Percentiles rank a stretch among this genome's conserved stretches.
Evolutionary conservation across 2,329 filamentous ascomycete genomes (phyloP).

Genomic region (Aspergillus japonicus): DNA sequence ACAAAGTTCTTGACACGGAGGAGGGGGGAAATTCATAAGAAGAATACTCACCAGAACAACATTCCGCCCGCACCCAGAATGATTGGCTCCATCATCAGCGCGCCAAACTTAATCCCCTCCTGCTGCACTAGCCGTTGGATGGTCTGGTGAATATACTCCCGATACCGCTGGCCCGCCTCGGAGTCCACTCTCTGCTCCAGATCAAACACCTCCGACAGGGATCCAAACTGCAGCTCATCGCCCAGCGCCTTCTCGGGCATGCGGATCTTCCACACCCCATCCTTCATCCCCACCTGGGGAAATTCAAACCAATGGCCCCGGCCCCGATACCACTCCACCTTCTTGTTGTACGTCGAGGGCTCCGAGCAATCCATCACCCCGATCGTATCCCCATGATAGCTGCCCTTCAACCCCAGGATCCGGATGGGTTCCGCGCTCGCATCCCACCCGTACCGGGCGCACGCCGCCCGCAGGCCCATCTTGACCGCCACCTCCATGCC

Average conservation of each 20-base stretch:
- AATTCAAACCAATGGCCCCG: conserved; percentile 80
- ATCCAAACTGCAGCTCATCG: conserved; percentile 44
- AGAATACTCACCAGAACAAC: conserved; percentile 60
- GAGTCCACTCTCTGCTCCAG: conserved; percentile 50
- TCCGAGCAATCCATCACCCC: conserved; percentile 85
- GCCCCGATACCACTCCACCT: conserved; percentile 81
- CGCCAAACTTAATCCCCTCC: conserved; percentile 68
- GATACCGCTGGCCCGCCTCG: conserved; percentile 54
- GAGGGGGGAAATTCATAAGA: too few species aligned
- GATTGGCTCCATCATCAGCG: conserved; percentile 76
- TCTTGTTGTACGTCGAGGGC: conserved; percentile 73
- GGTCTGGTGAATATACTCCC: conserved; percentile 56
- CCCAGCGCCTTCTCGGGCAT: conserved; percentile 53
- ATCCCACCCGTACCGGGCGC: conserved; percentile 65
- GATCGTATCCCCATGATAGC: conserved; percentile 85
- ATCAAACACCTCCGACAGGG: conserved; percentile 61
- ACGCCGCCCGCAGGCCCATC: conserved; percentile 73
- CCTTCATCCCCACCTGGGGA: conserved; percentile 65
- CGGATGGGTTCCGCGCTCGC: conserved; percentile 58
- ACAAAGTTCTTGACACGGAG: not conserved
- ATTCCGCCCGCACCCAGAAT: conserved; percentile 81
- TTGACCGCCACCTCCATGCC: conserved; percentile 82
- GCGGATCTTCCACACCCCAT: conserved; percentile 66
- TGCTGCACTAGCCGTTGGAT: conserved; percentile 54
- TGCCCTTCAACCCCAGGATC: conserved; percentile 73